phyloP scores from a whole-genome alignment of 805 yeast genomes.

The Komagataella kurtzmanii region DNA sequence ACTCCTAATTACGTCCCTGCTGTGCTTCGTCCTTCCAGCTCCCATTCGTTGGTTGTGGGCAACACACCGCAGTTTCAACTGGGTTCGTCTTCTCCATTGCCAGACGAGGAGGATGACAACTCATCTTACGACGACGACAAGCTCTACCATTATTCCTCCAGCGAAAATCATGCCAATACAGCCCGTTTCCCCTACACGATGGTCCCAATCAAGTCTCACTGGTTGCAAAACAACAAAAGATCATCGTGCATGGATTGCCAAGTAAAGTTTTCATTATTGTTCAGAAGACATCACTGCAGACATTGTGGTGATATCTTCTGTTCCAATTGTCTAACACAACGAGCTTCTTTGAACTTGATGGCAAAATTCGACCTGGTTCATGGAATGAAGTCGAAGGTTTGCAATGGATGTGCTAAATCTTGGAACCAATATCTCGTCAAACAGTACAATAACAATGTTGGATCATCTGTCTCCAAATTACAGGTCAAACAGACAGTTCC shows the following conservation, averaged over 20 bases:
- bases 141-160: not conserved
- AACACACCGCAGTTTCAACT: not conserved
- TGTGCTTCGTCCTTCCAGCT: conserved; percentile 27
- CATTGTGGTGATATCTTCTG: conserved; percentile 38
- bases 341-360: conserved; percentile 18
- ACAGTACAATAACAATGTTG: not conserved
- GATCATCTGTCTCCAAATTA: not conserved
- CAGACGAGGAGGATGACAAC: not conserved
- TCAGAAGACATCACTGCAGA: conserved; percentile 34
- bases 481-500: conserved; percentile 1
- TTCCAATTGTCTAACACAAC: conserved; percentile 13
- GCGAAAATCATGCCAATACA: not conserved
- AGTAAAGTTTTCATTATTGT: conserved; percentile 13
- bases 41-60: not conserved
- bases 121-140: not conserved
- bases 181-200: conserved; percentile 2
- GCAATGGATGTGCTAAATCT: not conserved
- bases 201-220: conserved; percentile 39
- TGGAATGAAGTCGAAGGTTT: conserved; percentile 2
- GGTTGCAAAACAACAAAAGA: conserved; percentile 32
- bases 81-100: not conserved
- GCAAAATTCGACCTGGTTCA: conserved; percentile 17
- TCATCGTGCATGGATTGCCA: conserved; percentile 22
- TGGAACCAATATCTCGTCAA: conserved; percentile 1
- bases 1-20: conserved; percentile 39